Percentiles rank a stretch among this genome's conserved stretches.
Conservation (phyloP, 2,329 filamentous ascomycete genomes). For the Aspergillus fumigatiaffinis region DNA sequence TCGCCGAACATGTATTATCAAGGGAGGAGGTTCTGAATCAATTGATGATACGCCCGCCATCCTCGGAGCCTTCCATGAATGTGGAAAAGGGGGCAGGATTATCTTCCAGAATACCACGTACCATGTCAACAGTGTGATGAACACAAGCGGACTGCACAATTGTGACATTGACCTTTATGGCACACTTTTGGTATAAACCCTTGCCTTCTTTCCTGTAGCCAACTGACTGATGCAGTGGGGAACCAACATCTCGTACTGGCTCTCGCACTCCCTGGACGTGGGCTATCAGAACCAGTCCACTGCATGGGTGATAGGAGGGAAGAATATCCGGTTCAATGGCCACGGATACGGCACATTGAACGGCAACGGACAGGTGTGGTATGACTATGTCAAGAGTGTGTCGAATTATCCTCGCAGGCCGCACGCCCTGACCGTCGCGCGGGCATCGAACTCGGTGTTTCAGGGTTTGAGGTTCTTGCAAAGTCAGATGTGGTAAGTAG, state of each 20-base stretch:
- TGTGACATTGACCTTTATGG: constrained; percentile 48
- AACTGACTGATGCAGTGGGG: constrained; percentile 23
- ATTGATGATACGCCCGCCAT: constrained; percentile 52
- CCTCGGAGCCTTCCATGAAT: constrained; percentile 47
- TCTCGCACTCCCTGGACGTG: constrained; percentile 44
- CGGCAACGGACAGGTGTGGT: constrained; percentile 46
- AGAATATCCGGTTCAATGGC: constrained; percentile 47
- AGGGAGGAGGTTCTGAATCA: constrained; percentile 12
- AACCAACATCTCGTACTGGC: constrained; percentile 46
- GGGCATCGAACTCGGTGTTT: constrained; percentile 15
- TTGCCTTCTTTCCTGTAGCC: neutral
- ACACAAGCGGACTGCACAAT: constrained; percentile 45
- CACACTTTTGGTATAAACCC: constrained; percentile 42
- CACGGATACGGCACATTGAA: constrained; percentile 47
- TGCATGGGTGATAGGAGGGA: constrained; percentile 50
- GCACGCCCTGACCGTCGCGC: constrained; percentile 23
- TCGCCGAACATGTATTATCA: constrained; percentile 6
- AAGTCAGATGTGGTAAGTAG: constrained; percentile 55
- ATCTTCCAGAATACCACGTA: constrained; percentile 49
- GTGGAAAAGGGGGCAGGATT: constrained; percentile 48
- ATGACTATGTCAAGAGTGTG: constrained; percentile 22
- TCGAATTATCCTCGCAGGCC: constrained; percentile 31
- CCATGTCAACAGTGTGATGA: constrained; percentile 49
- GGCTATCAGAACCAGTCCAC: constrained; percentile 50
- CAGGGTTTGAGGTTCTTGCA: constrained; percentile 36